These are phyloP conservation scores for Martiniozyma asiatica DNA, from an alignment of 1,139 yeast species.

Conservation along the genomic window DNA sequence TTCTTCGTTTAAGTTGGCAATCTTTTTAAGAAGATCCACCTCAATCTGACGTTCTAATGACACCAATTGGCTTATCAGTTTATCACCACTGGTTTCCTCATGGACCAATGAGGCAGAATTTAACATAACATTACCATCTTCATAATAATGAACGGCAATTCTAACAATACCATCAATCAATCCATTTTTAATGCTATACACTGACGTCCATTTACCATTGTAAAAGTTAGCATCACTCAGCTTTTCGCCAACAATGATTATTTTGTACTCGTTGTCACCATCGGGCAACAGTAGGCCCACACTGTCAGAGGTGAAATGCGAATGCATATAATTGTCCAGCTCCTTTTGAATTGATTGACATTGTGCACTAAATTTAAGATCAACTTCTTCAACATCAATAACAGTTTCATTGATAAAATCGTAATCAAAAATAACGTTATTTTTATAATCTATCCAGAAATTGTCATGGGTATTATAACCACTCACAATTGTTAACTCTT, in stretches of 20 bases:
- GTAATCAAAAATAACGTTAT: slow-evolving; percentile 43
- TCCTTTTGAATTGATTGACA: slow-evolving; percentile 11
- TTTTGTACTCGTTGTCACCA: slow-evolving; percentile 14
- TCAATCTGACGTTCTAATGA: slow-evolving; percentile 53
- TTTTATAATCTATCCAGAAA: slow-evolving; percentile 35
- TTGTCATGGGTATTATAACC: slow-evolving; percentile 28
- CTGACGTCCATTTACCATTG: slow-evolving; percentile 83
- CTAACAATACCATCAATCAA: slow-evolving; percentile 40
- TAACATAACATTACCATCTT: slow-evolving; percentile 88
- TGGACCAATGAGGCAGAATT: slow-evolving; percentile 46
- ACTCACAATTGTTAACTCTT: slow-evolving; percentile 26
- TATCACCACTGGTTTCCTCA: slow-evolving; percentile 14
- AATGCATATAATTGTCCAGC: slow-evolving; percentile 31
- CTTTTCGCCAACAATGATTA: slow-evolving; percentile 58
- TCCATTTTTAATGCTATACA: slow-evolving; percentile 35
- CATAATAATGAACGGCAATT: slow-evolving; percentile 82
- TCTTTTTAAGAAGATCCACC: slow-evolving; percentile 46
- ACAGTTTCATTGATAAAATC: slow-evolving; percentile 41
- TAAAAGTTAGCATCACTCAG: slow-evolving; percentile 69
- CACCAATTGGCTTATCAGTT: slow-evolving; percentile 40
- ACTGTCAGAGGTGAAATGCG: slow-evolving; percentile 42
- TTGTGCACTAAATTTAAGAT: slow-evolving; percentile 19
- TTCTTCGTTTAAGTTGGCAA: slow-evolving; percentile 63
- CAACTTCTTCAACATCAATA: slow-evolving; percentile 36
- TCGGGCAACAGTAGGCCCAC: slow-evolving; percentile 33